A percentile compares a stretch with the other conserved stretches of the same genome.
Conservation (phyloP, 148 eudicot species). For the Rhododendron vialii region DNA sequence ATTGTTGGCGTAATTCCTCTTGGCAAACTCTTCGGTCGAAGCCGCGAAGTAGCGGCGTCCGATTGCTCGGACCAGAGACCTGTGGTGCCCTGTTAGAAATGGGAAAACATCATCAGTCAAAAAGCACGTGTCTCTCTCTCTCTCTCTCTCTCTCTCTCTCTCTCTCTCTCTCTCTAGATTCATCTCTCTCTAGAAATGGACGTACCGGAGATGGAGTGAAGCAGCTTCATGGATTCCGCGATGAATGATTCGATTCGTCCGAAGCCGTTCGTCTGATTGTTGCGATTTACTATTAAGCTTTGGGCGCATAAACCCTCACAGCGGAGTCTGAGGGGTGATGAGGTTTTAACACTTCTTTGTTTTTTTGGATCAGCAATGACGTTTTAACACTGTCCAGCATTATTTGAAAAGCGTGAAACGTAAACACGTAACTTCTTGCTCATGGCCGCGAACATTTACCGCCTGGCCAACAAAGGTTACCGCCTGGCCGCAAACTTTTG, state of each 20-base stretch:
- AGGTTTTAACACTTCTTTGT: neutral
- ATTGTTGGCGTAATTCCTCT: slow-evolving; percentile 72
- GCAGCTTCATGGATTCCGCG: slow-evolving; percentile 24
- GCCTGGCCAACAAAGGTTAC: too few relatives aligned
- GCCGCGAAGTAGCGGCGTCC: slow-evolving; percentile 55
- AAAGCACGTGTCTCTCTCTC: neutral
- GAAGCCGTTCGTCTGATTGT: neutral
- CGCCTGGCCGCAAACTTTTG: too few relatives aligned
- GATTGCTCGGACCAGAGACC: slow-evolving; percentile 29
- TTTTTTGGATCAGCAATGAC: neutral
- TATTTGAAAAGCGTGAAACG: too few relatives aligned
- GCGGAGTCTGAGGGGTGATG: neutral
- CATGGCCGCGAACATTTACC: too few relatives aligned
- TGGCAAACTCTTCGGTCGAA: slow-evolving; percentile 47
- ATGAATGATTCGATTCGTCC: neutral
- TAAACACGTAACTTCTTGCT: too few relatives aligned
- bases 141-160: neutral
- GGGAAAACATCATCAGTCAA: neutral
- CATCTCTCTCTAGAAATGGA: neutral
- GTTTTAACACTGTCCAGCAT: neutral
- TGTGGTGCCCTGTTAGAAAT: slow-evolving; percentile 29
- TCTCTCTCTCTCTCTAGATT: neutral
- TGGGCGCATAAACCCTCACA: neutral
- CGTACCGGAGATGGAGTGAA: slow-evolving; percentile 32
- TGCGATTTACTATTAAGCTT: neutral